Percentiles rank a stretch among this genome's conserved stretches.
Conservation (phyloP, 2,329 filamentous ascomycete genomes). For the Graphilbum ipis-grandicollis region DNA sequence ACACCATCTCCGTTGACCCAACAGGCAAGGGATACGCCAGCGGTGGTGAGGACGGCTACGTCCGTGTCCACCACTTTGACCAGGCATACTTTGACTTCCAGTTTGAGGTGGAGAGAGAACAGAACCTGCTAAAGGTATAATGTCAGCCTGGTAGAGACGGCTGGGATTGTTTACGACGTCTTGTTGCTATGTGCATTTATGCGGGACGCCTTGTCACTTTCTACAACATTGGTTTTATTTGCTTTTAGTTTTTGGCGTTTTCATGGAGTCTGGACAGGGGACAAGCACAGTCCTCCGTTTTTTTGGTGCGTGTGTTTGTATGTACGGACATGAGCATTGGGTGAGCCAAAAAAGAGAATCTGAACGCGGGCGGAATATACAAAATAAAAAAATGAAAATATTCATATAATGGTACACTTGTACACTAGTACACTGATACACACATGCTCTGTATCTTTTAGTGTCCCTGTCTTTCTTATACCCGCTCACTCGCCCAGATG, state of each 20-base stretch:
- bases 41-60: constrained; percentile 96
- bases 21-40: constrained; percentile 84
- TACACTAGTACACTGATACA: no score
- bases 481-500: constrained; percentile 75
- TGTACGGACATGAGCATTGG: not conserved
- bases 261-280: not conserved
- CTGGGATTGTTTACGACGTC: not conserved
- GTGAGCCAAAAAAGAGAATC: not conserved
- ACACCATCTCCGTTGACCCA: constrained; percentile 89
- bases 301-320: not conserved
- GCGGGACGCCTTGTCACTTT: not conserved
- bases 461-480: constrained; percentile 10
- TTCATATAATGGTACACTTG: no score
- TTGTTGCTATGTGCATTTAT: not conserved
- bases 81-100: constrained; percentile 97
- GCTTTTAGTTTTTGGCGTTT: not conserved
- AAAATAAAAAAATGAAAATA: no score
- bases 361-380: no score
- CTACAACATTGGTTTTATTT: no score
- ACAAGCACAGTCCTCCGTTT: no score
- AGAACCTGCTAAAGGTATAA: constrained; percentile 9
- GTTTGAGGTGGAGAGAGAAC: constrained; percentile 94
- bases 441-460: no score
- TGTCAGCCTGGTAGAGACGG: constrained; percentile 15
- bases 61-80: constrained; percentile 96